Base-by-base conservation (phyloP, 768 basidiomycete species). In the Paxillus involutus region DNA sequence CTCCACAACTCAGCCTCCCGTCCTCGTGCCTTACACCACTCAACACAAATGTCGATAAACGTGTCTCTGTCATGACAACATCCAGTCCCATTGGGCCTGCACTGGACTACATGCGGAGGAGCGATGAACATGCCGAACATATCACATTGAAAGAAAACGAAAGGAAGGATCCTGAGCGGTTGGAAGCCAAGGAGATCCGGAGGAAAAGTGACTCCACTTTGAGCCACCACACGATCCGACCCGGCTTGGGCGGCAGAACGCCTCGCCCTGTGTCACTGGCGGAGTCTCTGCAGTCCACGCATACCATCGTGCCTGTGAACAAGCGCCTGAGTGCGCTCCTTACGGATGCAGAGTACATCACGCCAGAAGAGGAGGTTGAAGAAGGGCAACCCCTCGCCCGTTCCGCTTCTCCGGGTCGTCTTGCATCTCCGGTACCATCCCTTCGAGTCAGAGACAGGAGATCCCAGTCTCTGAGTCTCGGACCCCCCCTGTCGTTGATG, bases 191-290 rank as follows among this genome's bases (percentile, higher is more conserved):
- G 73, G 89, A 91, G 58, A 76, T 77, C 32, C 88, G 89, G 86
- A 75, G 89, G 63, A 89, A 88, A 72, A 90, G 89, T 60, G 89
- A 92, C 69, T 85, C 89, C 6, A 90, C 88, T n/a, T 82, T 86
- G 64, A 86, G 88, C 62, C 84, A 86, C 64, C 80, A 81, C 57
- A 91, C 89, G 17, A 81, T 89, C 52, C 80, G 88, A 30, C 81
- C 84, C 35, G 65, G 69, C 14, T 75, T 81, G 12, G 77, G 76
- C 37, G 68, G 65, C 33, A 79, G 78, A 26, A 73, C 85, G 3
- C 83, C 86, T 36, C 78, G 89, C 14, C 89, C 89, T 4, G 86
- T 89, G 32, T 91, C 89, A 9, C 81, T 86, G 71, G 88, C 87
- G 9, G 89, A 89, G 56, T 89, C 88, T 0, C 73, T 89, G 50